Evolutionary conservation across 192 early-diverging fungal species (phyloP), one percentile per base, ranked within the genome.

Genomic region (Backusella psychrophila): DNA sequence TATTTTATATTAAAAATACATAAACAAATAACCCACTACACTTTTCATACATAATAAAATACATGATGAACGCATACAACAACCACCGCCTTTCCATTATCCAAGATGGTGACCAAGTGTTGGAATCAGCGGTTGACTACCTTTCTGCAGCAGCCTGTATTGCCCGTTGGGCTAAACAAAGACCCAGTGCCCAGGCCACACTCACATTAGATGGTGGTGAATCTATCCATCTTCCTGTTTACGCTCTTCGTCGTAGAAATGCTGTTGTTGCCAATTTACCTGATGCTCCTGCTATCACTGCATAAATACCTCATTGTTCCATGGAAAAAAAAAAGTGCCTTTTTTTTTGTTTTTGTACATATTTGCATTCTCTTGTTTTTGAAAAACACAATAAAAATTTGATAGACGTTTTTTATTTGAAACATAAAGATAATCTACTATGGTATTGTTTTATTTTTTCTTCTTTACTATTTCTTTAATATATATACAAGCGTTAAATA

Each of bases 231-330:
- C 41, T 78, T 26, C 77, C 77, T 15, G 66, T 73, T 35, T 78
- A 78, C 44, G 77, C 77, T 36, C 63, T 78, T 46, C 65, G 77
- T 69, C 63, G 77, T 41, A 65, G 77, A 46, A 78, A 78, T 42
- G 77, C 77, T 11, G 52, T 78, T 7, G 77, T 78, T 39, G 77
- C 72, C 21, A 49, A 78, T 23, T 36, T 74, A 5, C 77, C 77
- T 29, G 77, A 78, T 59, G 77, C 77, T 68, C 77, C 77, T 34
- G 39, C 65, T 17, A 39, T 71, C 23, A 71, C 23, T 14, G 36
- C 69, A 71, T 71, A 38, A 38, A 12, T 33, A 33, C 14, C n/a
- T 23, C 38, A 41, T 14, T 39, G 14, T 19, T 33, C 33, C 33
- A 33, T 33, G 33, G 29, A 29, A 33, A 33, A 33, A 33, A 33